Percentiles rank a stretch among this genome's conserved stretches.
phyloP scores from a whole-genome alignment of 495 filamentous ascomycete genomes.

The Parachaetomium inaequale region DNA sequence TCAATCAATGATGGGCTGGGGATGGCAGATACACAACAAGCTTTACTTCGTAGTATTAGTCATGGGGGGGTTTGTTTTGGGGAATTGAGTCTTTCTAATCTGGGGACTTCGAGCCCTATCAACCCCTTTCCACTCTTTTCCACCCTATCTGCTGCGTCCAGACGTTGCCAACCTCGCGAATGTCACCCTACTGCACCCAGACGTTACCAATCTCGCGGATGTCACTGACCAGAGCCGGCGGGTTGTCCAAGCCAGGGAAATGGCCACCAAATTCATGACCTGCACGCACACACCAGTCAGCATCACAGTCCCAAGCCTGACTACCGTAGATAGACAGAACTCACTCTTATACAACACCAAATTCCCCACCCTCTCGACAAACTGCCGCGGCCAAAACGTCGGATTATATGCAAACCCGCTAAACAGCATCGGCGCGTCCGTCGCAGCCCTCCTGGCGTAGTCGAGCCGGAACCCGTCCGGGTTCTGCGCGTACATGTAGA shows the following conservation, averaged over 20 bases:
- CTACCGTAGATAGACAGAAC: background rate
- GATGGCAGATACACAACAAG: no score
- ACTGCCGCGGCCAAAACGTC: background rate
- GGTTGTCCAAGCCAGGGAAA: background rate
- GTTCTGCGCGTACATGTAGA: background rate
- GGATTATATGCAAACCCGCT: background rate
- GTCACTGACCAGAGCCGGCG: background rate
- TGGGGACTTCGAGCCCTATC: no score
- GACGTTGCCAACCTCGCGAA: no score
- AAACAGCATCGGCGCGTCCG: background rate
- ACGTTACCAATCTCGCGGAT: background rate
- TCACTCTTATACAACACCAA: background rate
- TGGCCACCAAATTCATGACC: background rate
- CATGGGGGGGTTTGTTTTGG: no score
- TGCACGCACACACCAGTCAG: background rate
- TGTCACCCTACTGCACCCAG: no score
- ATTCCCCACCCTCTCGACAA: background rate
- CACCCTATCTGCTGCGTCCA: no score
- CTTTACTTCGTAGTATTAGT: no score
- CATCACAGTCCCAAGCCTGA: background rate
- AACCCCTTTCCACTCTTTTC: no score
- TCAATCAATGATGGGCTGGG: no score
- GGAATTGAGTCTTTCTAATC: no score
- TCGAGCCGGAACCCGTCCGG: background rate
- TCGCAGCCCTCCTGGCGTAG: background rate